phyloP scores from a whole-genome alignment of 768 basidiomycete species.

The Fomitopsis serialis region DNA sequence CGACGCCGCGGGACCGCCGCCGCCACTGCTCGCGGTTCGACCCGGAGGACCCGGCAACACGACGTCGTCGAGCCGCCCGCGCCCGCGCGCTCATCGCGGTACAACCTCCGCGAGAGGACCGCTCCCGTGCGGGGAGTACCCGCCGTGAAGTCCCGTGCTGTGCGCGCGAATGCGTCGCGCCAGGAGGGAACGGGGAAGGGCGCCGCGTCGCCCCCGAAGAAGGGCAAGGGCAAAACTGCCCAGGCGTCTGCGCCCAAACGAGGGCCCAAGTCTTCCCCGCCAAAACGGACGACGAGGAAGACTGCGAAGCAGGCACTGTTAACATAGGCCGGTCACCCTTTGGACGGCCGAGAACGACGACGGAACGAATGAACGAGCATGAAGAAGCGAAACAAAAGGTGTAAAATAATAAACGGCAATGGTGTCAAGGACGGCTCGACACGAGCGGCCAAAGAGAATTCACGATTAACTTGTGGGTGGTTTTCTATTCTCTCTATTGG shows the following conservation, averaged over 20 bases:
- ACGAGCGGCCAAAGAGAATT: background rate
- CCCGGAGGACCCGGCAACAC: background rate
- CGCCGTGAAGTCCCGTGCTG: conserved; percentile 3
- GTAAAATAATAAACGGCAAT: conserved; percentile 2
- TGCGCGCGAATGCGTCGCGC: background rate
- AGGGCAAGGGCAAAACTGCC: conserved; percentile 7
- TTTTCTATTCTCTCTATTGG: background rate
- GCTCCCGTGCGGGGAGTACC: background rate
- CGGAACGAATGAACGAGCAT: background rate
- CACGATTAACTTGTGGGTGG: background rate
- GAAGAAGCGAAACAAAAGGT: no score
- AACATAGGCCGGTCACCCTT: background rate
- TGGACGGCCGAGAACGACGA: background rate
- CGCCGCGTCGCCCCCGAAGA: conserved; percentile 4
- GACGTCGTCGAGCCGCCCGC: background rate
- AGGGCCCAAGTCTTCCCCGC: conserved; percentile 9
- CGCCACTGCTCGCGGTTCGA: background rate
- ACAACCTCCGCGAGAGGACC: conserved; percentile 19
- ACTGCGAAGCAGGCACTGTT: background rate
- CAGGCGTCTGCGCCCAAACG: background rate
- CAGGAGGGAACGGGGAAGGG: background rate
- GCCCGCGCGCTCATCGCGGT: conserved; percentile 12
- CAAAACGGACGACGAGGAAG: conserved; percentile 12
- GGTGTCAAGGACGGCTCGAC: background rate
- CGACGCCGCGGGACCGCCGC: background rate